Base-by-base conservation (phyloP, 305 asterid genomes). In the Fraxinus sp. region DNA sequence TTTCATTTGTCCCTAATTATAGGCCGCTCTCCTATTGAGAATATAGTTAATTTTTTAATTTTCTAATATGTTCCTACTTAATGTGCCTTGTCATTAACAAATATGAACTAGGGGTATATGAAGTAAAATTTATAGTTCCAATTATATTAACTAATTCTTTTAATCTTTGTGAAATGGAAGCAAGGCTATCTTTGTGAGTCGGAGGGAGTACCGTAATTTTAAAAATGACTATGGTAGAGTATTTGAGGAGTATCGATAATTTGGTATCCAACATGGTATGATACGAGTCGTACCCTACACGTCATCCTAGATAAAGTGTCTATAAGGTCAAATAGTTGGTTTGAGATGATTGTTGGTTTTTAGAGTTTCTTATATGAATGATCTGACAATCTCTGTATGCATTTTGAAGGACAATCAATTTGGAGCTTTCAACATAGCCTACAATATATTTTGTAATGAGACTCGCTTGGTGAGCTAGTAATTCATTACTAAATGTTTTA, bases 391-490 rank as follows among this genome's bases (percentile, higher is more conserved):
- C 79, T 75, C 30, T 85, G 26, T 59, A 30, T 82, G 57, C 64
- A 77, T 78, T 64, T 86, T 86, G 77, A 87, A 94, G 98, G 93
- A 85, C 80, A 93, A 93, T 20, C 81, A 79, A 64, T 33, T 68
- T 72, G 87, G 89, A 86, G 86, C 89, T 83, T 89, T 93, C 83
- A 79, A 77, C 46, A 88, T 75, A 49, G 94, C 91, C 73, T 81
- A 74, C 82, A 35, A 78, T 57, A 88, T 91, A 85, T 89, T 94
- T 81, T 81, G 86, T 64, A 72, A 80, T 79, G 88, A 92, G 80
- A 84, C 90, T 83, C 86, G 87, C 81, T 62, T 66, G 95, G 98
- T 94, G 89, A 93, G 97, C 81, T 57, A 83, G 18, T 35, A 43
- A n/a, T 72, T 55, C 55, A 16, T 83, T 41, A 59, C 71, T 83